These are phyloP conservation scores for Chimonanthus salicifolius DNA, from an alignment of 164 flowering plant species.

Conservation along the genomic window DNA sequence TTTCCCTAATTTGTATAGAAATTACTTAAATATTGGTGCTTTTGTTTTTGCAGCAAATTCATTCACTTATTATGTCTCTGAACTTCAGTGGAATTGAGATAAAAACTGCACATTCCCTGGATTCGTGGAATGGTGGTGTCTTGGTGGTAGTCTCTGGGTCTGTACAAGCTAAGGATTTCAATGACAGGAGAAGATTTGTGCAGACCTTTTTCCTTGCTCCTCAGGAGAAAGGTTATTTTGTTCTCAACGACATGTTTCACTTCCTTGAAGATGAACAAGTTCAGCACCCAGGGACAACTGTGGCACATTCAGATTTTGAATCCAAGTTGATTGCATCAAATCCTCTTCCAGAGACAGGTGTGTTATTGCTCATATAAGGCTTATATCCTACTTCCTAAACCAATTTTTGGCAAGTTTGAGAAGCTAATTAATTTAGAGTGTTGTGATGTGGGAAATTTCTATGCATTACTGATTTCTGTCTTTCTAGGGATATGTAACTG, in stretches of 20 bases:
- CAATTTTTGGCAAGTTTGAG: background rate
- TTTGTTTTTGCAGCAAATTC: slow-evolving; percentile 58
- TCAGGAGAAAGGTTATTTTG: slow-evolving; percentile 89
- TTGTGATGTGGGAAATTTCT: background rate
- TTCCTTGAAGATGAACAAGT: slow-evolving; percentile 58
- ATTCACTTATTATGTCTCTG: slow-evolving; percentile 62
- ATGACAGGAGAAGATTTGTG: slow-evolving; percentile 54
- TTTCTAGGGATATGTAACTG: background rate
- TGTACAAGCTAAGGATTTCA: slow-evolving; percentile 43
- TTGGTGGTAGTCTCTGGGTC: slow-evolving; percentile 81
- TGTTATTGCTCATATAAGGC: background rate
- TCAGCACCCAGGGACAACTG: slow-evolving; percentile 46
- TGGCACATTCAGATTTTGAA: slow-evolving; percentile 40
- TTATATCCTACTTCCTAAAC: background rate
- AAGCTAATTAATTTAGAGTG: background rate
- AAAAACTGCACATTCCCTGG: slow-evolving; percentile 58
- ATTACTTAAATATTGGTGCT: background rate
- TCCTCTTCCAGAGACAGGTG: slow-evolving; percentile 59
- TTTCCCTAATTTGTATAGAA: background rate
- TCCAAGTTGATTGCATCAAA: slow-evolving; percentile 32
- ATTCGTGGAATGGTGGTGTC: slow-evolving; percentile 88
- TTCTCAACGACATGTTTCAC: slow-evolving; percentile 86
- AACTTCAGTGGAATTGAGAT: slow-evolving; percentile 60
- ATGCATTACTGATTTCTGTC: background rate
- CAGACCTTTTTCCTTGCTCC: slow-evolving; percentile 96